A percentile compares a stretch with the other conserved stretches of the same genome.
These are phyloP conservation scores for Lactarius indigo DNA, from an alignment of 768 basidiomycete species.

Conservation along the genomic window DNA sequence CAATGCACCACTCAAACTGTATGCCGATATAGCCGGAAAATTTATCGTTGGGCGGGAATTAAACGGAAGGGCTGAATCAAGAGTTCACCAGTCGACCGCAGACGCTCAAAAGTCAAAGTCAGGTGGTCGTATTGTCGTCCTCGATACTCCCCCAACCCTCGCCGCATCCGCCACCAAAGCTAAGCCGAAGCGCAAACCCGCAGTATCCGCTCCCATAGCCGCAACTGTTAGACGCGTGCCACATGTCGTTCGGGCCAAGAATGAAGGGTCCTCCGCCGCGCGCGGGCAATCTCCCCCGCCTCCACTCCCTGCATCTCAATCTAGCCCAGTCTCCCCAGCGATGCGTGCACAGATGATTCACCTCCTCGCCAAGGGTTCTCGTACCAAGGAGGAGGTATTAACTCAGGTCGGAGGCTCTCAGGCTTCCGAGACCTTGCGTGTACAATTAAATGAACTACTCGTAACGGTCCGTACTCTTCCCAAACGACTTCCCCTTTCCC, in stretches of 20 bases:
- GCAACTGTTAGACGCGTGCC: slow-evolving; percentile 19
- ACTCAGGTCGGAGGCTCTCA: slow-evolving; percentile 45
- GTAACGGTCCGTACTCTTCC: slow-evolving; percentile 41
- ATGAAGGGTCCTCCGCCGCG: slow-evolving; percentile 31
- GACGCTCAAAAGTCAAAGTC: slow-evolving; percentile 42
- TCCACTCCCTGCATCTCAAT: slow-evolving; percentile 16
- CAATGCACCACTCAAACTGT: slow-evolving; percentile 64
- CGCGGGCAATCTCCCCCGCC: slow-evolving; percentile 33
- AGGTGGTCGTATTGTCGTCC: slow-evolving; percentile 46
- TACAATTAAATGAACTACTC: slow-evolving; percentile 47
- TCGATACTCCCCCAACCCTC: slow-evolving; percentile 36
- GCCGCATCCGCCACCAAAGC: slow-evolving; percentile 24
- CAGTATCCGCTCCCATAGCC: slow-evolving; percentile 8
- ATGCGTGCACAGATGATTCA: slow-evolving; percentile 48
- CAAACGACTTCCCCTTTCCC: background rate
- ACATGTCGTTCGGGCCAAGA: slow-evolving; percentile 22
- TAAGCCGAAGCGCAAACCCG: slow-evolving; percentile 35
- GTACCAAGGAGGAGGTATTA: slow-evolving; percentile 39
- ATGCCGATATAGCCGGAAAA: slow-evolving; percentile 72
- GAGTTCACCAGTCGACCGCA: slow-evolving; percentile 38
- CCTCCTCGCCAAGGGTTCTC: slow-evolving; percentile 48
- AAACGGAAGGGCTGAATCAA: slow-evolving; percentile 39
- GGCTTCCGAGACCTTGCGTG: slow-evolving; percentile 34
- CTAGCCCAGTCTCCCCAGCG: slow-evolving; percentile 21
- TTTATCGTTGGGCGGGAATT: slow-evolving; percentile 64